Conservation (phyloP, 1,284 basidiomycete species). For the Marasmius oreades region DNA sequence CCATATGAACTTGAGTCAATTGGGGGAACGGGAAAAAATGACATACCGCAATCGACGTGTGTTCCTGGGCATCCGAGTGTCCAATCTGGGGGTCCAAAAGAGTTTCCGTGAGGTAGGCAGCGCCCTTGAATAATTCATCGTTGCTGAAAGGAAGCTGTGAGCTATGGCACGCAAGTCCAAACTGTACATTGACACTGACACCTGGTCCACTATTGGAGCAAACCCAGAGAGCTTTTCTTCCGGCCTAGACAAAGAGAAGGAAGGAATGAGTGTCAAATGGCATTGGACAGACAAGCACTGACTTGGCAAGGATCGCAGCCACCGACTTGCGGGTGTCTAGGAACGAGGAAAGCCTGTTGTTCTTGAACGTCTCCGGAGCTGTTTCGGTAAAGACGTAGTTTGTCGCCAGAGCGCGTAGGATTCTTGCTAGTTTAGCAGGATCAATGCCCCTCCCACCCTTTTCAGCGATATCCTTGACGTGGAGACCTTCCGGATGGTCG, state of each 20-base stretch:
- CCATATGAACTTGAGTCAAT: slow-evolving; percentile 2
- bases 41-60: slow-evolving; percentile 5
- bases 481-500: slow-evolving; percentile 30
- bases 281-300: not conserved
- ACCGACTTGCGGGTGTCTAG: not conserved
- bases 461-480: slow-evolving; percentile 30
- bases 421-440: slow-evolving; percentile 22
- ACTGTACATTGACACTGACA: slow-evolving; percentile 20
- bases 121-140: slow-evolving; percentile 23
- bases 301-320: not conserved
- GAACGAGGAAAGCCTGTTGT: slow-evolving; percentile 1
- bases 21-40: not conserved
- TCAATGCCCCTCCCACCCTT: slow-evolving; percentile 20
- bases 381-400: not conserved
- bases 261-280: not conserved
- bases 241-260: slow-evolving; percentile 15
- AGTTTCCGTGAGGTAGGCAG: slow-evolving; percentile 22
- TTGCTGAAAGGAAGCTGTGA: slow-evolving; percentile 9
- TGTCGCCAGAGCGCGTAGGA: not conserved
- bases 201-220: slow-evolving; percentile 18
- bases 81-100: slow-evolving; percentile 19
- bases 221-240: slow-evolving; percentile 24
- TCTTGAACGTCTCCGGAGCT: slow-evolving; percentile 1
- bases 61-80: slow-evolving; percentile 14
- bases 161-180: not conserved